Evolutionary conservation across 495 filamentous ascomycete species (phyloP).

Genomic region (Cladorrhinum samala): DNA sequence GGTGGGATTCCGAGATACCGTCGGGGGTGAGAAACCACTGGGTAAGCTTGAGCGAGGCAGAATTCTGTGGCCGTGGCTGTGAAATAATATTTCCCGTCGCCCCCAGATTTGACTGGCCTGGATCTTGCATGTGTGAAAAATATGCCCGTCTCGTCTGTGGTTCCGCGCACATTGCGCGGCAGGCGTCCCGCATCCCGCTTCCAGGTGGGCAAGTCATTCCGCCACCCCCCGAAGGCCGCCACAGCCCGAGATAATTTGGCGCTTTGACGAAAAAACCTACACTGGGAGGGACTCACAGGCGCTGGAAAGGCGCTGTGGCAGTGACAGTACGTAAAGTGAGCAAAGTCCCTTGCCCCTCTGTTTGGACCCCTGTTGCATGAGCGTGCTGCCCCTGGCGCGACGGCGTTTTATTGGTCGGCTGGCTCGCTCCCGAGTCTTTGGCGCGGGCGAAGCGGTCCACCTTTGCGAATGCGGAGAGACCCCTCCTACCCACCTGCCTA

Average conservation of each 20-base stretch:
- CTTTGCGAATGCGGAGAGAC: constrained; percentile 3
- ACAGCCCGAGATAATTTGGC: not conserved
- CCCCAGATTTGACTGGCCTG: not conserved
- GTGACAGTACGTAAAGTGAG: too few species aligned
- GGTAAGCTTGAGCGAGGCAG: not conserved
- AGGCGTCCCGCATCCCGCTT: too few species aligned
- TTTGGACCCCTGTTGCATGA: not conserved
- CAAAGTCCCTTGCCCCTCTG: not conserved
- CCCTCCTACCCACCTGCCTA: not conserved
- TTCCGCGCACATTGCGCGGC: too few species aligned
- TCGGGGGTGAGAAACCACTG: too few species aligned
- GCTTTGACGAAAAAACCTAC: not conserved
- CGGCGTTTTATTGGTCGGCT: not conserved
- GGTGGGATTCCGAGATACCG: too few species aligned
- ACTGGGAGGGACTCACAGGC: not conserved
- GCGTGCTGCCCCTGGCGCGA: not conserved
- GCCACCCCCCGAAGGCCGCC: not conserved
- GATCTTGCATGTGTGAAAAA: not conserved
- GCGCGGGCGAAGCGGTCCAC: constrained; percentile 6
- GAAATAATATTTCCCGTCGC: not conserved
- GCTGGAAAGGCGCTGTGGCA: not conserved
- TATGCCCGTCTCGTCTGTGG: too few species aligned
- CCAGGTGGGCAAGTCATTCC: too few species aligned
- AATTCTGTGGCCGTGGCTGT: not conserved
- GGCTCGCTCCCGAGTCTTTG: constrained; percentile 5